These are phyloP conservation scores for Talaromyces sp. DNA, from an alignment of 2,329 filamentous ascomycete genomes.

Conservation along the genomic window DNA sequence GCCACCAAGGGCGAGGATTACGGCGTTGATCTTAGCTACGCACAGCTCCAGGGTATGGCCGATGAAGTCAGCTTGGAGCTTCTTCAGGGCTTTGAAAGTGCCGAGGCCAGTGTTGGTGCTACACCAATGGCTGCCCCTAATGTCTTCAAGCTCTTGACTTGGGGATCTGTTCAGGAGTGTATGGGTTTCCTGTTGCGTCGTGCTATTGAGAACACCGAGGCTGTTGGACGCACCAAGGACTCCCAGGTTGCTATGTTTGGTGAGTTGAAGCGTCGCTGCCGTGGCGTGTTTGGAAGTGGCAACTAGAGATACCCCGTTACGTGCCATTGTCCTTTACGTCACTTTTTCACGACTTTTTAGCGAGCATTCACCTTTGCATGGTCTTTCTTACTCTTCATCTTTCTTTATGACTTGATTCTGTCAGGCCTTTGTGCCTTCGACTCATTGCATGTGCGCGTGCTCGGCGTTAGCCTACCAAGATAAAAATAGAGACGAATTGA, in stretches of 20 bases:
- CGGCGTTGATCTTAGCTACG: constrained; percentile 60
- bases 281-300: constrained; percentile 23
- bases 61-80: constrained; percentile 77
- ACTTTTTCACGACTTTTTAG: neutral
- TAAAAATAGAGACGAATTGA: too few relatives aligned
- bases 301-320: constrained; percentile 3
- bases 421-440: neutral
- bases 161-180: constrained; percentile 63
- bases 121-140: constrained; percentile 43
- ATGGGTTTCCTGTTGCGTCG: constrained; percentile 65
- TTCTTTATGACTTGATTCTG: neutral
- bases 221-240: constrained; percentile 56
- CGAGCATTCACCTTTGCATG: neutral
- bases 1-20: constrained; percentile 47
- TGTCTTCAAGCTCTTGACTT: constrained; percentile 63
- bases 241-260: constrained; percentile 41
- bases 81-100: constrained; percentile 46
- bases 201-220: constrained; percentile 73
- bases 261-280: constrained; percentile 38
- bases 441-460: neutral
- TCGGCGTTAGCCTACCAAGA: too few relatives aligned
- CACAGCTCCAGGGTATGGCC: constrained; percentile 92
- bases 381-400: neutral
- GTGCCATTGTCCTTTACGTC: neutral
- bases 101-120: constrained; percentile 24